phyloP scores from a whole-genome alignment of 164 flowering plant genomes.

The Umbellularia californica region DNA sequence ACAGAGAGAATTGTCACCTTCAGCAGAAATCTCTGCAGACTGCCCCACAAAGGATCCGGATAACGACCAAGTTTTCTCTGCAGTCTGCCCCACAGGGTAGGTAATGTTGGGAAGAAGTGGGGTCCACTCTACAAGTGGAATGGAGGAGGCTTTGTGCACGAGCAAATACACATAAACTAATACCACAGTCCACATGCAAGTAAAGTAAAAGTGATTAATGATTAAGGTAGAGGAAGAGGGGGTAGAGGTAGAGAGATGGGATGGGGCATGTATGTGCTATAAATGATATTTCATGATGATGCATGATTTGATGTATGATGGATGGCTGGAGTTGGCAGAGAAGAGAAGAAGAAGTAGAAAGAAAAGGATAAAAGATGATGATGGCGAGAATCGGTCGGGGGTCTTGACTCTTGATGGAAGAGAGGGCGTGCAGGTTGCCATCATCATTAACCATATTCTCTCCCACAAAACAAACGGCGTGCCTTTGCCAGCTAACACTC shows the following conservation, averaged over 20 bases:
- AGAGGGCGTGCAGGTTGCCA: constrained; percentile 41
- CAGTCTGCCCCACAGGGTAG: too few species aligned
- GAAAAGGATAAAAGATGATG: constrained; percentile 27
- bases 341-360: background rate
- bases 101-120: too few species aligned
- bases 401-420: constrained; percentile 10
- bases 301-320: constrained; percentile 5
- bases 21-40: too few species aligned
- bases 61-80: too few species aligned
- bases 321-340: background rate
- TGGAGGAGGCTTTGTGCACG: background rate
- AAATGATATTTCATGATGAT: background rate
- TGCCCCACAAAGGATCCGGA: too few species aligned
- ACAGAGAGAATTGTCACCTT: too few species aligned
- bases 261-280: background rate
- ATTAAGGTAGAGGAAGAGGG: background rate
- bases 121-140: too few species aligned
- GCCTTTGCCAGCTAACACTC: constrained; percentile 25
- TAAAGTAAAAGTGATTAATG: too few species aligned
- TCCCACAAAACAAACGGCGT: constrained; percentile 43
- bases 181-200: background rate
- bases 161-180: background rate
- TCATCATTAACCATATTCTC: constrained; percentile 40
- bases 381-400: constrained; percentile 15
- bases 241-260: background rate